Base-by-base conservation (phyloP, 148 eudicot species). In the Persicaria tinctoria region DNA sequence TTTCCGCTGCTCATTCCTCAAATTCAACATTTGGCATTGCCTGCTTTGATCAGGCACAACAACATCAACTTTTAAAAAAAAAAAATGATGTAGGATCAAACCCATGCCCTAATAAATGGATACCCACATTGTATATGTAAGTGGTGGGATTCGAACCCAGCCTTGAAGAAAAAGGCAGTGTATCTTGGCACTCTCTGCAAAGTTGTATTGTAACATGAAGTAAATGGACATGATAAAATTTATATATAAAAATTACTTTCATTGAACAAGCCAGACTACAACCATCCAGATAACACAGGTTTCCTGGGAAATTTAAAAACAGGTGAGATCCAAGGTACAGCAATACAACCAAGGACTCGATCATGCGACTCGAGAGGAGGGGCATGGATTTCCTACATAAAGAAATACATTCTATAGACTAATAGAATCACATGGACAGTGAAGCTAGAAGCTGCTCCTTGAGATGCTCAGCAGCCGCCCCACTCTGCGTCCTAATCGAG, bases 391-490 rank as follows among this genome's bases (percentile, higher is more conserved):
- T 32, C 41, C 41, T 32, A 32, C 41, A 59, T 59, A 53, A 14
- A 53, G 5, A n/a, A 17, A 64, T 62, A 12, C 14, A 50, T 12
- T 41, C 17, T 41, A 64, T 64, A 41, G 38, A 64, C 47, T 13
- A 64, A 5, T 5, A 66, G 70, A 66, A 66, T 66, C 48, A 66
- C 70, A 66, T 13, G 41, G 70, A 66, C 0, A 71, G 14, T 46
- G 74, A 71, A 48, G 55, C 74, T 5, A 71, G 74, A 50, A 71
- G 74, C 74, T 71, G 51, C 32, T 71, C 74, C 27, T 71, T 71
- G 0, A 71, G 53, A 47, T 71, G 55, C 51, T 71, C 38, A 48
- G 74, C 74, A 48, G 74, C 53, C 17, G 74, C 74, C 4, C 46
- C 38, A 17, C 44, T 71, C 6, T 17, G 74, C 10, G 74, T 71